Conservation (phyloP, 1,284 basidiomycete genomes). For the Leccinum cinnamomeum region DNA sequence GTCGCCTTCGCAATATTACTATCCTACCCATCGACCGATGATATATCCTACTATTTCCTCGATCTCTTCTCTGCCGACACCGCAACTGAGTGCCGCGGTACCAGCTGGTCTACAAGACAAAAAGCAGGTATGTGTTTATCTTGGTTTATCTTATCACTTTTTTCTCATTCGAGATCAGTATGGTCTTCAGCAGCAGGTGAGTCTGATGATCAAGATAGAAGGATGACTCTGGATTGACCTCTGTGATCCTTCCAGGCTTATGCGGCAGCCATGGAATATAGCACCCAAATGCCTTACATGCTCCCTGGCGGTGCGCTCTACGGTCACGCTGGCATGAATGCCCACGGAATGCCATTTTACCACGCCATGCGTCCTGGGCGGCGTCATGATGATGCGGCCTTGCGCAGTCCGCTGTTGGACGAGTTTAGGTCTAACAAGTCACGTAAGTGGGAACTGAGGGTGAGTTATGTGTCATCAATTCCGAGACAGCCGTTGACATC, state of each 20-base stretch:
- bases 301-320: conserved; percentile 47
- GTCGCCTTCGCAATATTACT: conserved; percentile 60
- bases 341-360: conserved; percentile 40
- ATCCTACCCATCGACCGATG: conserved; percentile 56
- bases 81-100: conserved; percentile 43
- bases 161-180: conserved; percentile 38
- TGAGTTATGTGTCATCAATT: conserved; percentile 36
- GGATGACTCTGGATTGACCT: conserved; percentile 43
- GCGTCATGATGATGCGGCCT: conserved; percentile 42
- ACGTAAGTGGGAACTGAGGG: conserved; percentile 79
- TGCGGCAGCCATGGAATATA: conserved; percentile 46
- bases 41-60: conserved; percentile 53
- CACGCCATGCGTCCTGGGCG: conserved; percentile 43
- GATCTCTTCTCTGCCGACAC: conserved; percentile 54
- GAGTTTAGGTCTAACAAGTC: conserved; percentile 84
- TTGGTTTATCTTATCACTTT: conserved; percentile 3
- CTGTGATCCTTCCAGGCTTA: conserved; percentile 46
- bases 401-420: conserved; percentile 75
- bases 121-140: conserved; percentile 52
- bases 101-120: conserved; percentile 52
- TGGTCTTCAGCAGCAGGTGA: conserved; percentile 51
- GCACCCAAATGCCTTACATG: conserved; percentile 48
- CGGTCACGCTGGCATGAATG: conserved; percentile 33
- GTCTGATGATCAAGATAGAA: conserved; percentile 36
- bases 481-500: conserved; percentile 8